These are phyloP conservation scores for Lecanicillium sp. DNA, from an alignment of 2,329 filamentous ascomycete species.

Conservation along the genomic window DNA sequence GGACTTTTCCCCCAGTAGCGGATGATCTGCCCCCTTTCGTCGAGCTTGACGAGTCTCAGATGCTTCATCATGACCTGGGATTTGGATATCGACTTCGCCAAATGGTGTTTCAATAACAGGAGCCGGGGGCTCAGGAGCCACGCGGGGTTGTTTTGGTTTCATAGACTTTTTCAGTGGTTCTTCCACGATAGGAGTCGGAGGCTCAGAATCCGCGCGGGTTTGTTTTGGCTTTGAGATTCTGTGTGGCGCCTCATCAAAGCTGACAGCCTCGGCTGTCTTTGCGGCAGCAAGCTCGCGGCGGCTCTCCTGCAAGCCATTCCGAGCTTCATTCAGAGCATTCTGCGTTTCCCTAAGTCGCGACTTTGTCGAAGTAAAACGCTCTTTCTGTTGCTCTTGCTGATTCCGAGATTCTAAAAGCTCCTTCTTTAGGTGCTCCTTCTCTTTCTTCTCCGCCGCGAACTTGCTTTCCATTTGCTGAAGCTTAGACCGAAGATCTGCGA, in stretches of 20 bases:
- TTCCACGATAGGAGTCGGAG: too few species aligned
- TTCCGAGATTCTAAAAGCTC: slow-evolving; percentile 55
- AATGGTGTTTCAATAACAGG: background rate
- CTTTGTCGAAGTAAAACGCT: slow-evolving; percentile 63
- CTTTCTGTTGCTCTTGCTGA: slow-evolving; percentile 60
- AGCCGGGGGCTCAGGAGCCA: background rate
- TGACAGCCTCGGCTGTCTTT: background rate
- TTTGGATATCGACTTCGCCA: slow-evolving; percentile 42
- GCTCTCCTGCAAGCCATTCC: slow-evolving; percentile 61
- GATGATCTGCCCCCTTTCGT: slow-evolving; percentile 49
- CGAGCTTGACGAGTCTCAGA: slow-evolving; percentile 41
- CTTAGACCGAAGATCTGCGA: slow-evolving; percentile 33
- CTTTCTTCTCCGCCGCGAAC: slow-evolving; percentile 35
- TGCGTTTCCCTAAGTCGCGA: slow-evolving; percentile 64
- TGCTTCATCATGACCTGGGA: slow-evolving; percentile 38
- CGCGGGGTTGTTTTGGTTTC: background rate
- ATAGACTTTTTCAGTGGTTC: background rate
- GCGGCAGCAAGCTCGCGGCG: slow-evolving; percentile 31
- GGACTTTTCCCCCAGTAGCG: slow-evolving; percentile 71
- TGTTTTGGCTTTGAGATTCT: too few species aligned
- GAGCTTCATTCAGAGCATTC: background rate
- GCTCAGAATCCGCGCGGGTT: too few species aligned
- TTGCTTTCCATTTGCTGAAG: slow-evolving; percentile 32
- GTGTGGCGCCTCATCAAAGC: background rate
- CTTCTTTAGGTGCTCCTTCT: slow-evolving; percentile 40